phyloP scores from a whole-genome alignment of 768 basidiomycete genomes.

The Suillus alpinus region DNA sequence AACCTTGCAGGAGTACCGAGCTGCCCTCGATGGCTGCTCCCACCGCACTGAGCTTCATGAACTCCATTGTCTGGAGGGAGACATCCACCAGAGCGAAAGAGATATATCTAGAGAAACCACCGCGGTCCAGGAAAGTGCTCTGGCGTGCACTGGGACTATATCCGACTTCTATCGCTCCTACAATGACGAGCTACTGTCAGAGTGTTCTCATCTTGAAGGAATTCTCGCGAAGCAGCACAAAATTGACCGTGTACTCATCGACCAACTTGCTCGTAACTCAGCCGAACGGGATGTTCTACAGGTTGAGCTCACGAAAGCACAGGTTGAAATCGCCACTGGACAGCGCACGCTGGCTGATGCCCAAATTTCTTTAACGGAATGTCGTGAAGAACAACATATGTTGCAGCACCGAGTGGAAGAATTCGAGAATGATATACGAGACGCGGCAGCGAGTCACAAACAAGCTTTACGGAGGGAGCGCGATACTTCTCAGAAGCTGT shows the following conservation, averaged over 20 bases:
- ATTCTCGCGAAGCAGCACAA: constrained; percentile 14
- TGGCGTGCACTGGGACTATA: constrained; percentile 20
- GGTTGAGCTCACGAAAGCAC: constrained; percentile 38
- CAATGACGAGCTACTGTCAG: constrained; percentile 32
- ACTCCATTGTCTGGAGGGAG: constrained; percentile 17
- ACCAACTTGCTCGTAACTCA: constrained; percentile 40
- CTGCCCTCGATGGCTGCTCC: neutral
- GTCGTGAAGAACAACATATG: constrained; percentile 18
- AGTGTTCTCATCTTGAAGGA: constrained; percentile 9
- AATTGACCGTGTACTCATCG: constrained; percentile 18
- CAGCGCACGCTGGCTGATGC: constrained; percentile 19
- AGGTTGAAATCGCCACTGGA: constrained; percentile 33
- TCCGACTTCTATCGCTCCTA: constrained; percentile 37
- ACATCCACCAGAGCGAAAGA: constrained; percentile 10
- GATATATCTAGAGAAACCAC: constrained; percentile 14
- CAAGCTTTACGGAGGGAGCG: constrained; percentile 43
- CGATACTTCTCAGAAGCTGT: constrained; percentile 45
- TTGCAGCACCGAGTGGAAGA: constrained; percentile 26
- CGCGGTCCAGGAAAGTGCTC: constrained; percentile 6
- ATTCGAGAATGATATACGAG: constrained; percentile 27
- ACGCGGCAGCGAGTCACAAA: constrained; percentile 34
- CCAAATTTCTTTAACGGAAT: constrained; percentile 18
- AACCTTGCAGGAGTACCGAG: constrained; percentile 8
- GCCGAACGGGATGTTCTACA: constrained; percentile 42
- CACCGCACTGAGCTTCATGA: constrained; percentile 1